Base-by-base conservation (phyloP, 1,139 yeast species). In the Geotrichum bryndzae region DNA sequence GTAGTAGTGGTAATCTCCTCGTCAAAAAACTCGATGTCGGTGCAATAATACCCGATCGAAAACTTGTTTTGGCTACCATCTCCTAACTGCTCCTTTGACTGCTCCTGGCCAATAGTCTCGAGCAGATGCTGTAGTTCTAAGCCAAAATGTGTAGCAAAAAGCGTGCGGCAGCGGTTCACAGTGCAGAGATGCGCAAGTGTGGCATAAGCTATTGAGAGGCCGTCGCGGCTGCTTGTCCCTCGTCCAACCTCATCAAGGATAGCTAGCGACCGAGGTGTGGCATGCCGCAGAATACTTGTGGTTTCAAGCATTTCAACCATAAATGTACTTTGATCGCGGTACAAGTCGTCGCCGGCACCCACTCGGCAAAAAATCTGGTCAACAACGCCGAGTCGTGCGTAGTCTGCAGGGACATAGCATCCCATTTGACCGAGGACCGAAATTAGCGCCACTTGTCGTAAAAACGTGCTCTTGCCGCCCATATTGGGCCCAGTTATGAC, bases 301-400 rank as follows among this genome's bases (percentile, higher is more conserved):
- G 97, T 90, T 71, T 94, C 99, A n/a, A 90, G 83, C 98, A 94
- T 92, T 69, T 94, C 98, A 18, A 92, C 96, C 98, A 94, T 91
- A 70, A 94, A 94, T 0, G 99, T 92, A 66, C 96, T 89, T 74
- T 91, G 81, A 67, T 92, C 95, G 63, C 90, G 84, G 70, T 81
- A 90, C 48, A 94, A 77, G 70, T 92, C 96, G 74, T 94, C 99
- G 0, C 95, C 90, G 0, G 97, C 91, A 0, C 97, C 97, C 33
- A 88, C 73, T 53, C 99, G 79, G 48, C 97, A 90, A 70, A 90
- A 92, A 1, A 94, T 82, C 66, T 85, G 86, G 73, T 94, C 98
- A 0, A 91, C 95, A 5, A 90, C 73, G 0, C 97, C 96, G 25
- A 94, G 75, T 18, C 76, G 80, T 0, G 96, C 97, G 25, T 73